A percentile compares a stretch with the other conserved stretches of the same genome.
Conservation (phyloP, 306 rosid genomes). For the Medicago truncatula region MtrunA17r5.0-ANR NC_053044.1:20512501-20513000, state of each 20-base stretch:
- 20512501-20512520: slow-evolving; percentile 87
- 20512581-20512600: not conserved
- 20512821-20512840: slow-evolving; percentile 87
- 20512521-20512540: slow-evolving; percentile 83
- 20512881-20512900: slow-evolving; percentile 89
- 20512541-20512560: slow-evolving; percentile 98
- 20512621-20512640: not conserved
- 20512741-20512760: not conserved
- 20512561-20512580: slow-evolving; percentile 27
- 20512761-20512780: not conserved
- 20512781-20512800: slow-evolving; percentile 15
- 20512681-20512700: slow-evolving; percentile 1
- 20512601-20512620: slow-evolving; percentile 23
- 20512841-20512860: slow-evolving; percentile 91
- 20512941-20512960: slow-evolving; percentile 55
- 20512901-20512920: slow-evolving; percentile 83
- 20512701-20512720: not conserved
- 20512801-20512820: not conserved
- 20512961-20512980: slow-evolving; percentile 25
- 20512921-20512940: slow-evolving; percentile 91
- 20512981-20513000: not conserved
- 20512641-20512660: not conserved
- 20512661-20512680: not conserved
- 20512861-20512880: slow-evolving; percentile 59
- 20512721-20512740: not conserved